Evolutionary conservation across 768 basidiomycete species (phyloP).

Genomic region (Mycena belliarum): DNA sequence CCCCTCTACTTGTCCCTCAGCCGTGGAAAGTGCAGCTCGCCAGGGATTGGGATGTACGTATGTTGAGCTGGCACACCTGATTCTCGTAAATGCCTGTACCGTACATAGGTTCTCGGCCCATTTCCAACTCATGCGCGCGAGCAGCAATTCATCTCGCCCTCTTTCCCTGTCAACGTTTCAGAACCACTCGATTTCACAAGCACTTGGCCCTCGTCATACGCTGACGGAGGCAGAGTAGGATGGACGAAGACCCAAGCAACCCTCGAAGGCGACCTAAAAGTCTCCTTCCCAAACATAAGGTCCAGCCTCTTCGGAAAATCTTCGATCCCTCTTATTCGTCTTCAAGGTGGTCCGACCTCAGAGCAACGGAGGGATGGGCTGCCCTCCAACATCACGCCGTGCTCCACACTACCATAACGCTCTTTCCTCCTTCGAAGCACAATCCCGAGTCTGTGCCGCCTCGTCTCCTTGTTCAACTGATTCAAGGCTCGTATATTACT

Average conservation of each 20-base stretch:
- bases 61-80: no score
- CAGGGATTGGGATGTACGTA: slow-evolving; percentile 41
- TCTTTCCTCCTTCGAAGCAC: slow-evolving; percentile 54
- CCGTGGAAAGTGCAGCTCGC: slow-evolving; percentile 31
- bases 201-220: slow-evolving; percentile 68
- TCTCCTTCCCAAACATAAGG: slow-evolving; percentile 70
- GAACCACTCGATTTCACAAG: slow-evolving; percentile 48
- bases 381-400: slow-evolving; percentile 79
- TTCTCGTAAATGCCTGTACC: background rate
- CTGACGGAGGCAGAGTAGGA: slow-evolving; percentile 57
- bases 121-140: slow-evolving; percentile 85
- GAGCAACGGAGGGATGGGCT: slow-evolving; percentile 84
- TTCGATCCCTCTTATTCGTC: background rate
- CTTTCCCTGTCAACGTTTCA: slow-evolving; percentile 66
- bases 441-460: slow-evolving; percentile 31
- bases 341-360: slow-evolving; percentile 68
- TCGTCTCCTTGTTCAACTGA: slow-evolving; percentile 57
- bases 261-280: slow-evolving; percentile 47
- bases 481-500: slow-evolving; percentile 77
- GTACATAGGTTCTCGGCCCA: slow-evolving; percentile 68
- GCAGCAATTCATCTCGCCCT: slow-evolving; percentile 79
- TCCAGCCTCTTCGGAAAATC: slow-evolving; percentile 22
- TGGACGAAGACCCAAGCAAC: slow-evolving; percentile 54
- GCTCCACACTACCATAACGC: slow-evolving; percentile 61
- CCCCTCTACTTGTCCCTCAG: background rate